A percentile compares a stretch with the other conserved stretches of the same genome.
Conservation (phyloP, 768 basidiomycete genomes). For the Russula sp. region DNA sequence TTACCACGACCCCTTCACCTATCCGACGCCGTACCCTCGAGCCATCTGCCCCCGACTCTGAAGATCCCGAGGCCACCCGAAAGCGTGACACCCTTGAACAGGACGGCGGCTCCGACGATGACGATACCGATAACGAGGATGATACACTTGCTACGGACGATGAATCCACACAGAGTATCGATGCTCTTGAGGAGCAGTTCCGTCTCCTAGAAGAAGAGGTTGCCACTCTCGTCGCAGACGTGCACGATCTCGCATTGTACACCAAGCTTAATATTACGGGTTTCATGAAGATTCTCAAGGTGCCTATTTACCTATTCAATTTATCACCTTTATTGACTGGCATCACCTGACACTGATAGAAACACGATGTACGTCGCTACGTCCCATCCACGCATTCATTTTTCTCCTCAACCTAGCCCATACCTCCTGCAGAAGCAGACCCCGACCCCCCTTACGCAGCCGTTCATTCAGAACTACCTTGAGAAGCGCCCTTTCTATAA, state of each 20-base stretch:
- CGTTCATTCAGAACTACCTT: constrained; percentile 87
- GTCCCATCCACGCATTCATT: neutral
- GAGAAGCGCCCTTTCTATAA: constrained; percentile 96
- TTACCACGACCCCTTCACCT: constrained; percentile 18
- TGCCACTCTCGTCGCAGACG: constrained; percentile 88
- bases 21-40: constrained; percentile 1
- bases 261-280: constrained; percentile 98
- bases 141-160: constrained; percentile 35
- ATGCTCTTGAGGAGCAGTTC: constrained; percentile 81
- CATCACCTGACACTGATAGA: constrained; percentile 45
- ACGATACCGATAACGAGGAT: constrained; percentile 45
- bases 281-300: constrained; percentile 98
- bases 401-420: neutral
- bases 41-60: constrained; percentile 24
- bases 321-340: neutral
- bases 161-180: constrained; percentile 50
- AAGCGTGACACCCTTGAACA: constrained; percentile 44
- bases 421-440: constrained; percentile 78
- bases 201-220: constrained; percentile 89
- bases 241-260: constrained; percentile 86
- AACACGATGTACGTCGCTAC: constrained; percentile 73
- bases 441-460: constrained; percentile 67
- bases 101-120: constrained; percentile 67
- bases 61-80: constrained; percentile 22
- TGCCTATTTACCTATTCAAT: constrained; percentile 29